Evolutionary conservation across 345 rosid species (phyloP).

Genomic region (Limnanthes douglasii): DNA sequence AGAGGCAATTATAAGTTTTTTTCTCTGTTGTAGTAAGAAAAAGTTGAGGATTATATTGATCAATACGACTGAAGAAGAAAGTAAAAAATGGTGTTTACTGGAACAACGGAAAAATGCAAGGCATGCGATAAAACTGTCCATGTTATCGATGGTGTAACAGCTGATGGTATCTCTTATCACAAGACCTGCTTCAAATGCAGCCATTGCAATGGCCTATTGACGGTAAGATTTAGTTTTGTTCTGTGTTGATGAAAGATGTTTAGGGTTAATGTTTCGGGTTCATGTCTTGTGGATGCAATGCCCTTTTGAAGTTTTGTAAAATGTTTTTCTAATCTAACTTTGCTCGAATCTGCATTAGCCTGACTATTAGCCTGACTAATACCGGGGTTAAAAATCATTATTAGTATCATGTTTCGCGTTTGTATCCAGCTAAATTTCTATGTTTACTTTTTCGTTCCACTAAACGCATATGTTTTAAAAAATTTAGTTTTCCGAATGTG

Average conservation of each 20-base stretch:
- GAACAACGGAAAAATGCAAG: conserved; percentile 48
- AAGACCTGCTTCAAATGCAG: conserved; percentile 59
- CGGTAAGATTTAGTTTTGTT: conserved; percentile 11
- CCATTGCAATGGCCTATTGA: conserved; percentile 50
- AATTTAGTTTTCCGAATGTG: no score
- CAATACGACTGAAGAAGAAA: no score
- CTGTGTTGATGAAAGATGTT: not conserved
- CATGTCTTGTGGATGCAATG: no score
- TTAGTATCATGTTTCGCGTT: no score
- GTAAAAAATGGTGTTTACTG: conserved; percentile 20
- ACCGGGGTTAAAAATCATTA: no score
- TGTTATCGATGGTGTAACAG: conserved; percentile 28
- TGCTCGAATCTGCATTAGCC: not conserved
- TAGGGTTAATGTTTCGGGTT: not conserved
- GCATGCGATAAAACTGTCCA: conserved; percentile 45
- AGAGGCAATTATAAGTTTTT: no score
- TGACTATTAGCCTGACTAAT: no score
- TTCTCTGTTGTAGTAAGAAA: no score
- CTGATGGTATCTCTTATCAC: conserved; percentile 47
- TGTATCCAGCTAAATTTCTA: no score
- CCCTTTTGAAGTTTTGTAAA: not conserved
- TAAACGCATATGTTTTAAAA: no score
- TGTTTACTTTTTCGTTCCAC: no score
- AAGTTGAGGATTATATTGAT: no score
- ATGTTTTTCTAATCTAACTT: not conserved